Base-by-base conservation (phyloP, 495 filamentous ascomycete genomes). In the Talaromyces proteolyticus region DNA sequence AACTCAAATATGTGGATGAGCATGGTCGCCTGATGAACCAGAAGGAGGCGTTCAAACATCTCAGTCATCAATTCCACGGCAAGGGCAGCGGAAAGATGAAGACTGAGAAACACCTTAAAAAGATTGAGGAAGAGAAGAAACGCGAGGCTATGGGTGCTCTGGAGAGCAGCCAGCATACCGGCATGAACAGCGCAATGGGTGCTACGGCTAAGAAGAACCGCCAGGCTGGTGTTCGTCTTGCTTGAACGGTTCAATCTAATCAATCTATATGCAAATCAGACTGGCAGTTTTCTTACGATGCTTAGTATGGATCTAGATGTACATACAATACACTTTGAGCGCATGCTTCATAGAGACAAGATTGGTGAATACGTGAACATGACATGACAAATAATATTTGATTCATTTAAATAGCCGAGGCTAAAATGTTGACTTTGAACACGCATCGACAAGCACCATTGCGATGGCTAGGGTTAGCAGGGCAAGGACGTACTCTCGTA, bases 51-150 rank as follows among this genome's bases (percentile, higher is more conserved):
- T 98, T 97, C 75, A 90, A 90, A 73, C 81, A 96, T 61, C 74
- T 97, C 41, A 89, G 83, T 58, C 93, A 98, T 69, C 87, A 94
- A 66, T 98, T 98, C 82, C 93, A 98, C 70, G 93, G 93, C 47
- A 96, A 97, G 72, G 91, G 91, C 39, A 91, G 85, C 60, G 93
- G 93, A 46, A 96, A 96, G 78, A 87, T 87, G 73, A 98, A 98
- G 85, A 96, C 90, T 20, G 92, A 97, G 75, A 97, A 97, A 73
- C 75, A 80, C 47, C 69, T 98, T 44, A 96, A 96, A 82, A 95
- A 93, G 81, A 92, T 96, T 68, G 93, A 92, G 49, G 89, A 92
- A 56, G 91, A 96, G 73, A 92, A 91, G 79, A 86, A 86, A 62
- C 79, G 82, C 55, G 83, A 88, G 72, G 79, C 87, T 0, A 86